Percentiles rank a stretch among this genome's conserved stretches.
These are phyloP conservation scores for Quercus lobata DNA, from an alignment of 331 rosid species.

Conservation along the genomic window DNA sequence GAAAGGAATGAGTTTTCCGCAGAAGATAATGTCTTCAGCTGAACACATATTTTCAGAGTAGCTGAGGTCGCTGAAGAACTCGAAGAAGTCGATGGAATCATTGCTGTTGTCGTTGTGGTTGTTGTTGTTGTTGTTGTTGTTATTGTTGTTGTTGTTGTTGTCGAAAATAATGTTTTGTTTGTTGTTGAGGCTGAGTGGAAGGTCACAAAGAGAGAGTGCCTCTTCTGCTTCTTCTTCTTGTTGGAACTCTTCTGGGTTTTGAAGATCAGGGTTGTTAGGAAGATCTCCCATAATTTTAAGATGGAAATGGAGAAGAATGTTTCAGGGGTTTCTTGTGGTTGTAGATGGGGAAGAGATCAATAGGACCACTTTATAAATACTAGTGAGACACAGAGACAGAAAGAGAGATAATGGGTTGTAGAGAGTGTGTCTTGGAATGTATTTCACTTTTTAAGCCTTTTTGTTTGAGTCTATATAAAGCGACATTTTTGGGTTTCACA, in stretches of 20 bases:
- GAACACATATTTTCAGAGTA: conserved; percentile 49
- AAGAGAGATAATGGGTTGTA: conserved; percentile 1
- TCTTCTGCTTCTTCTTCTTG: conserved; percentile 37
- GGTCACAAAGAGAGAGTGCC: conserved; percentile 72
- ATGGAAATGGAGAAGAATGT: conserved; percentile 1
- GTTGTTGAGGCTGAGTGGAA: conserved; percentile 40
- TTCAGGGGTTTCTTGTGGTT: not conserved
- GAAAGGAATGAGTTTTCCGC: conserved; percentile 74
- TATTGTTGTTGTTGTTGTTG: conserved; percentile 1
- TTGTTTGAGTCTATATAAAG: conserved; percentile 15
- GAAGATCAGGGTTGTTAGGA: not conserved
- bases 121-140: conserved; percentile 21
- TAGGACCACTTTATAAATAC: not conserved
- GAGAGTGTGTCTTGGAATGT: not conserved
- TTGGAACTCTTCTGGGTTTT: not conserved
- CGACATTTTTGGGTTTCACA: not conserved
- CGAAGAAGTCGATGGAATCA: conserved; percentile 45
- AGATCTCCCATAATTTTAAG: conserved; percentile 34
- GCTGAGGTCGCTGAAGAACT: conserved; percentile 54
- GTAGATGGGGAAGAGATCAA: not conserved
- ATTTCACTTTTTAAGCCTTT: not conserved
- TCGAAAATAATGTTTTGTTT: not conserved
- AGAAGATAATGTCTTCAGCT: conserved; percentile 71
- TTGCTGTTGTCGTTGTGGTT: conserved; percentile 30
- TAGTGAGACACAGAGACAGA: not conserved